Evolutionary conservation across 2,329 filamentous ascomycete genomes (phyloP).

Genomic region (Pestalotiopsis fici): DNA sequence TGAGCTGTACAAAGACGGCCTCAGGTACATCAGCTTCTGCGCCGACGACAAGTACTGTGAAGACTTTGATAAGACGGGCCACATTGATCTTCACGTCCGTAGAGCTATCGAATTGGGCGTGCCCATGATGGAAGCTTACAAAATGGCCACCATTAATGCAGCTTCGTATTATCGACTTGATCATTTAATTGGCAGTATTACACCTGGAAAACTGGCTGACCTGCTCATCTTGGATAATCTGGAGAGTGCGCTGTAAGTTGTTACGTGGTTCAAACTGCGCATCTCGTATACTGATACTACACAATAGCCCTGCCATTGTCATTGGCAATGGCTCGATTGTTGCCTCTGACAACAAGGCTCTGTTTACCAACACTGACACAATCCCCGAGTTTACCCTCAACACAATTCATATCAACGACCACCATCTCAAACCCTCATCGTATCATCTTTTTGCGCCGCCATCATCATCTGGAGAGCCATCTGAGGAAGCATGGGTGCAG

Average conservation of each 20-base stretch:
- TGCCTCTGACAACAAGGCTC: conserved; percentile 16
- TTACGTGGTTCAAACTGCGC: not conserved
- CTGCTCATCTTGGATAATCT: conserved; percentile 16
- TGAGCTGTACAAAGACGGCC: conserved; percentile 15
- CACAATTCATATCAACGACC: conserved; percentile 14
- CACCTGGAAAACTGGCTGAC: conserved; percentile 20
- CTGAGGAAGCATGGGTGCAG: conserved; percentile 17
- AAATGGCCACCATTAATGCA: conserved; percentile 21
- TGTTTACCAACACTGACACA: conserved; percentile 18
- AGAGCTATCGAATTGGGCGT: conserved; percentile 18
- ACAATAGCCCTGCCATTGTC: conserved; percentile 15
- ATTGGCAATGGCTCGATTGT: conserved; percentile 22
- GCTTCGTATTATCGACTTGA: conserved; percentile 21
- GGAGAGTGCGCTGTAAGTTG: conserved; percentile 14
- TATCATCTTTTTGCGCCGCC: conserved; percentile 13
- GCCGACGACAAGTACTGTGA: conserved; percentile 22
- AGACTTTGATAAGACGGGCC: conserved; percentile 18
- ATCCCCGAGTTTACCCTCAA: conserved; percentile 20
- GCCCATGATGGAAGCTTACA: conserved; percentile 15
- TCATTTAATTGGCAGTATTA: conserved; percentile 20
- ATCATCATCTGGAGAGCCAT: not conserved
- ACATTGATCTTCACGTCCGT: conserved; percentile 21
- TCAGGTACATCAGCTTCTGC: conserved; percentile 20
- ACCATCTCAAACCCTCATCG: conserved; percentile 7
- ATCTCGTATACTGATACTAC: not conserved